Evolutionary conservation across 1,284 basidiomycete genomes (phyloP), one percentile per base, ranked within the genome.

Genomic region (Apiotrichum brassicae): DNA sequence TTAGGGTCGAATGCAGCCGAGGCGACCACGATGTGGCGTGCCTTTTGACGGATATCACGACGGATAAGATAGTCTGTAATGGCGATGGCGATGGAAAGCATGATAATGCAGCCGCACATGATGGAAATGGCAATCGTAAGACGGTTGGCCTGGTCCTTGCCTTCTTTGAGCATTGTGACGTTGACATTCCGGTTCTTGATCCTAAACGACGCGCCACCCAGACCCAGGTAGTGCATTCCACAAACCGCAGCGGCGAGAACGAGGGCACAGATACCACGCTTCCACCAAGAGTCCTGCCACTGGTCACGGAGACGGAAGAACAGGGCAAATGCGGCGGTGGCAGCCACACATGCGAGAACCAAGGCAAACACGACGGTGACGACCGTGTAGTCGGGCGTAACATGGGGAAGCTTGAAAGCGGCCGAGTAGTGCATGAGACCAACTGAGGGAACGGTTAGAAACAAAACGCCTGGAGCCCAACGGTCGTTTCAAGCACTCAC

Each of bases 401-500:
- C 59, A 41, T 70, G 60, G 7, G 70, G 73, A 2, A 76, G 64
- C 48, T 63, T 59, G 64, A 77, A 76, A 2, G 72, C 66, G 12
- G 76, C 75, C 26, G 74, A 74, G 62, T 75, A 77, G 66, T 77
- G 75, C 74, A 76, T 76, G 36, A 75, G 63, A 57, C 65, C 62
- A 55, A 70, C 67, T 66, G 49, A 6, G 36, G 13, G 35, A 18
- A 20, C 24, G 12, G 22, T 13, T n/a, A n/a, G n/a, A n/a, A n/a
- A n/a, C n/a, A n/a, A n/a, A n/a, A n/a, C n/a, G n/a, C n/a, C n/a
- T n/a, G n/a, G n/a, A n/a, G n/a, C n/a, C n/a, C n/a, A n/a, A n/a
- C n/a, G n/a, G n/a, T n/a, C n/a, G n/a, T n/a, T n/a, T n/a, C 6
- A 25, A 12, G 28, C 56, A 51, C 73, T 87, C 61, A 87, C 92